phyloP scores from a whole-genome alignment of 1,139 yeast genomes.

The Spathaspora sp. region DNA sequence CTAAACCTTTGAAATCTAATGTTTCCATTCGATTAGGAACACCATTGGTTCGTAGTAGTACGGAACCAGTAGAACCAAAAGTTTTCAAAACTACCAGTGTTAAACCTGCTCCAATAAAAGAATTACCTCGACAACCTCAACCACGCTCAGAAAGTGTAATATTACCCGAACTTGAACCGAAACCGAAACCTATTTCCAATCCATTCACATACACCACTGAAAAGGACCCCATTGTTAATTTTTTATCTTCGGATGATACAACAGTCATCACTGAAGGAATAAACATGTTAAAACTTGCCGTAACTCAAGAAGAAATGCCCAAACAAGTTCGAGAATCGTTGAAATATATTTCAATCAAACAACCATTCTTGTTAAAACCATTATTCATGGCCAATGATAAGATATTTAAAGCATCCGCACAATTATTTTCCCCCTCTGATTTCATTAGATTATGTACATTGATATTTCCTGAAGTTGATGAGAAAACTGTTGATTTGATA shows the following conservation, averaged over 20 bases:
- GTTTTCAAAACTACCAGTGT: neutral
- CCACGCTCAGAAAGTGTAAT: neutral
- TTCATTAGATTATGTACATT: slow-evolving; percentile 35
- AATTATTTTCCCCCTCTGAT: slow-evolving; percentile 33
- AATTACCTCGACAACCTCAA: neutral
- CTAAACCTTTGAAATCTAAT: slow-evolving; percentile 5
- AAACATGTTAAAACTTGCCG: slow-evolving; percentile 37
- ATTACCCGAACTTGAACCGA: neutral
- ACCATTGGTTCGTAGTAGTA: neutral
- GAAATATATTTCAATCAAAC: slow-evolving; percentile 26
- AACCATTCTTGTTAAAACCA: slow-evolving; percentile 31
- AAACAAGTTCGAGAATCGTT: slow-evolving; percentile 22
- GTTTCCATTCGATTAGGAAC: neutral
- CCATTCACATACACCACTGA: slow-evolving; percentile 19
- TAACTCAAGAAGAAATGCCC: slow-evolving; percentile 37
- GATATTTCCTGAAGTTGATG: slow-evolving; percentile 25
- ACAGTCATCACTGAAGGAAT: slow-evolving; percentile 36
- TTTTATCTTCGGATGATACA: slow-evolving; percentile 31
- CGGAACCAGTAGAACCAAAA: neutral
- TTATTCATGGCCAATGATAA: slow-evolving; percentile 27
- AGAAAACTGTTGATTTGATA: slow-evolving; percentile 22
- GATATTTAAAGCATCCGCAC: slow-evolving; percentile 23
- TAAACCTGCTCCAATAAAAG: neutral
- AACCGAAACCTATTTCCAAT: neutral
- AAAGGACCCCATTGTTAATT: slow-evolving; percentile 36